A percentile compares a stretch with the other conserved stretches of the same genome.
Conservation (phyloP, 129 eudicot genomes). For the Helichrysum umbraculigerum region DNA sequence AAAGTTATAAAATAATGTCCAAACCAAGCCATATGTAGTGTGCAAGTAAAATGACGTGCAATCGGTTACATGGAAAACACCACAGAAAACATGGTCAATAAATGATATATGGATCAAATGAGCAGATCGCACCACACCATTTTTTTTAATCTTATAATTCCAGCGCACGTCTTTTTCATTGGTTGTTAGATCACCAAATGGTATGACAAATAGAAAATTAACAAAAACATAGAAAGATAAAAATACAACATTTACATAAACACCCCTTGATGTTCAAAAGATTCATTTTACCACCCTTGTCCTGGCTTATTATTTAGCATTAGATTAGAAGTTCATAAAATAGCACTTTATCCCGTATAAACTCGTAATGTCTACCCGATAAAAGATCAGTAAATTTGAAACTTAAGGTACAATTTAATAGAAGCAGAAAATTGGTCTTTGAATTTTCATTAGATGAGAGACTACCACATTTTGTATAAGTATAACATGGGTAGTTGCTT, state of each 20-base stretch:
- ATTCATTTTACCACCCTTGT: background rate
- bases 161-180: slow-evolving; percentile 22
- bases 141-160: background rate
- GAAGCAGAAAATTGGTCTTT: too few relatives aligned
- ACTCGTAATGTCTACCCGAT: background rate
- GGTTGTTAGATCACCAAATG: slow-evolving; percentile 14
- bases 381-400: background rate
- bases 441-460: background rate
- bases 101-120: slow-evolving; percentile 7
- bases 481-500: too few relatives aligned
- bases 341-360: background rate
- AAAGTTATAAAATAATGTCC: too few relatives aligned
- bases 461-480: too few relatives aligned
- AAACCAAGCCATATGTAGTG: background rate
- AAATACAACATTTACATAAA: background rate
- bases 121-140: slow-evolving; percentile 15
- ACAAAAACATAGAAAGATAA: too few relatives aligned
- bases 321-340: background rate
- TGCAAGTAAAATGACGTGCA: background rate
- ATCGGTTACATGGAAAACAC: slow-evolving; percentile 13
- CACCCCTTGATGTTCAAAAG: background rate
- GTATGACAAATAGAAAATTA: too few relatives aligned
- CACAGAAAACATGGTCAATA: slow-evolving; percentile 21
- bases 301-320: background rate
- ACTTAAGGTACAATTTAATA: background rate